Percentiles rank a stretch among this genome's conserved stretches.
Evolutionary conservation across 2,329 filamentous ascomycete genomes (phyloP).

Genomic region (Fusarium denticulatum): DNA sequence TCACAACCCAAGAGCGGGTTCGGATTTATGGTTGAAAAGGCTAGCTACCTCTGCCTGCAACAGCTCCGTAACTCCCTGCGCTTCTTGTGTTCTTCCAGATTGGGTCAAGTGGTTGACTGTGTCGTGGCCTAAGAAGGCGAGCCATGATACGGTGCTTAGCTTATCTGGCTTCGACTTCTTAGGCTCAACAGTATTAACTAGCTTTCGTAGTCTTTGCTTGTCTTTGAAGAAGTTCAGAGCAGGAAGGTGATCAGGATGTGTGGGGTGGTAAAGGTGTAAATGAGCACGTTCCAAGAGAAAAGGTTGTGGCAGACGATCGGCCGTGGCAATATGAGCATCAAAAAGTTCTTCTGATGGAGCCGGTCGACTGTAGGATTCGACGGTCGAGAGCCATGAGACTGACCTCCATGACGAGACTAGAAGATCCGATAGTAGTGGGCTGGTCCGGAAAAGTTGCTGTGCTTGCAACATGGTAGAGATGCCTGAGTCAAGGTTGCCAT

Average conservation of each 20-base stretch:
- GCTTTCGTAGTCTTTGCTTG: slow-evolving; percentile 43
- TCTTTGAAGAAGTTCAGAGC: slow-evolving; percentile 59
- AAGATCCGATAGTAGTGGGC: slow-evolving; percentile 48
- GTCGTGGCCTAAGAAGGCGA: slow-evolving; percentile 56
- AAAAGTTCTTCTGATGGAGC: slow-evolving; percentile 60
- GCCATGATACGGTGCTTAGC: slow-evolving; percentile 49
- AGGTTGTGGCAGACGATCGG: slow-evolving; percentile 50
- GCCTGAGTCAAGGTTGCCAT: slow-evolving; percentile 59
- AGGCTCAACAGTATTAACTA: slow-evolving; percentile 40
- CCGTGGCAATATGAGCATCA: slow-evolving; percentile 62
- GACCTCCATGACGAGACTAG: slow-evolving; percentile 57
- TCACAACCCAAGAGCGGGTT: slow-evolving; percentile 29
- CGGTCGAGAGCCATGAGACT: slow-evolving; percentile 63
- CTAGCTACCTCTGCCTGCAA: slow-evolving; percentile 50
- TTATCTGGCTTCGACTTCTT: slow-evolving; percentile 44
- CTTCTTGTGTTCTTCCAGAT: slow-evolving; percentile 53
- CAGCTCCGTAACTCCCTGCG: slow-evolving; percentile 52
- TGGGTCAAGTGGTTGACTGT: slow-evolving; percentile 57
- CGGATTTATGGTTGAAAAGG: slow-evolving; percentile 41
- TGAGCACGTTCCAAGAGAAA: slow-evolving; percentile 61
- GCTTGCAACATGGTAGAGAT: slow-evolving; percentile 60
- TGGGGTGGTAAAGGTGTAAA: slow-evolving; percentile 65
- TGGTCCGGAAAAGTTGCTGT: slow-evolving; percentile 53
- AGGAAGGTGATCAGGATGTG: slow-evolving; percentile 56
- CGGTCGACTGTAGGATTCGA: slow-evolving; percentile 57